Base-by-base conservation (phyloP, 495 filamentous ascomycete genomes). In the Talaromyces borbonicus region DNA sequence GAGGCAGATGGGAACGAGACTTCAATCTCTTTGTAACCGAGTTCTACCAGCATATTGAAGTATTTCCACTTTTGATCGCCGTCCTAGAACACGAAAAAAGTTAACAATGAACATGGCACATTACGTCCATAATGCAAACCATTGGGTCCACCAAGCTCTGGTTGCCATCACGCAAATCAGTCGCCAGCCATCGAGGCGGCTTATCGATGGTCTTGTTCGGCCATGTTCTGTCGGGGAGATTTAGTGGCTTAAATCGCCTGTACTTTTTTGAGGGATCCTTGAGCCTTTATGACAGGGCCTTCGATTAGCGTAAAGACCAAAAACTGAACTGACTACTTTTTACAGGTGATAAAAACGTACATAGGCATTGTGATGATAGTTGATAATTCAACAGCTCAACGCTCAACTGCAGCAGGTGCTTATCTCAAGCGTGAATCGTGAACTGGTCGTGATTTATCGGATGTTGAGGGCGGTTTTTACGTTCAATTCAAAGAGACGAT, bases 21-120 rank as follows among this genome's bases (percentile, higher is more conserved):
- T 62, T 98, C 92, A 53, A 98, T 95, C 65, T 98, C 92, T 65
- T 96, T 97, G 73, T 96, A 97, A 50, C 92, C 92, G 39, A 96
- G 81, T 51, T 86, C 80, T 51, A 85, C 79, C 25, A 98, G 77
- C 88, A 95, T 95, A 64, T 85, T 77, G 72, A 98, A 98, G 70
- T 92, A 97, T 49, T 72, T 67, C 76, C 79, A 92, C 75, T 98
- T 98, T 69, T 96, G 87, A 30, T 94, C 84, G 50, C 85, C 85
- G 52, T 89, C 89, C 87, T 93, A n/a, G n/a, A n/a, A n/a, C n/a
- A 56, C 32, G 18, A 11, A 19, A 8, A 11, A 12, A 2, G 16
- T 46, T 18, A 46, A 31, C 30, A 12, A 16, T 16, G 4, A 26
- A 15, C 8, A 14, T 30, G 27, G 27, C 12, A 12, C 6, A 30